phyloP scores from a whole-genome alignment of 139 green algal genomes.

The Monoraphidium neglectum region DNA sequence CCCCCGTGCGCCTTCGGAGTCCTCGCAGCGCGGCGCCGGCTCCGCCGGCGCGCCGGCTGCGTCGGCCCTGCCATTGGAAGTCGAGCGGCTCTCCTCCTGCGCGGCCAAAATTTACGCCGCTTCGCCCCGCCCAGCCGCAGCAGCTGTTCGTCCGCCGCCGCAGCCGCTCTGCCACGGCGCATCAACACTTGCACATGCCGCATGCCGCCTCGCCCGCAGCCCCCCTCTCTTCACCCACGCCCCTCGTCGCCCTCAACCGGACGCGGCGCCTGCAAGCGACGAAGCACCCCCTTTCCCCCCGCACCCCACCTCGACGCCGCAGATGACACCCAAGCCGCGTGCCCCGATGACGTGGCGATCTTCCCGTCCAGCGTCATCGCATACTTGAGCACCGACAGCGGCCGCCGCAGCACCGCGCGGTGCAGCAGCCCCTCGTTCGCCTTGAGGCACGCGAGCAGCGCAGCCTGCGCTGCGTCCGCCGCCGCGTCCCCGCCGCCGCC shows the following conservation, averaged over 20 bases:
- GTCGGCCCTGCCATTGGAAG: too few relatives aligned
- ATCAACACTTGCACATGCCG: too few relatives aligned
- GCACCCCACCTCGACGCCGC: conserved; percentile 17
- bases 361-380: conserved; percentile 99
- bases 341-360: conserved; percentile 90
- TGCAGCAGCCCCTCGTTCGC: conserved; percentile 93
- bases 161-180: too few relatives aligned
- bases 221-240: too few relatives aligned
- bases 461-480: conserved; percentile 15
- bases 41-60: too few relatives aligned
- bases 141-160: too few relatives aligned
- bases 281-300: conserved; percentile 12
- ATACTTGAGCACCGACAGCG: conserved; percentile 93
- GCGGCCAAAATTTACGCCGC: too few relatives aligned
- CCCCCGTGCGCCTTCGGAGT: too few relatives aligned
- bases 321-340: conserved; percentile 94
- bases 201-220: too few relatives aligned
- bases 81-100: too few relatives aligned
- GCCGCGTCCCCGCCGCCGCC: neutral
- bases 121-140: too few relatives aligned
- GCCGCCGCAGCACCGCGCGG: conserved; percentile 68
- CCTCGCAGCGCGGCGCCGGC: too few relatives aligned
- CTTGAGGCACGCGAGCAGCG: conserved; percentile 60
- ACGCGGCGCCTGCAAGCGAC: neutral
- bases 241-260: neutral